A percentile compares a stretch with the other conserved stretches of the same genome.
Evolutionary conservation across 768 basidiomycete genomes (phyloP).

Genomic region (Astraeus odoratus): DNA sequence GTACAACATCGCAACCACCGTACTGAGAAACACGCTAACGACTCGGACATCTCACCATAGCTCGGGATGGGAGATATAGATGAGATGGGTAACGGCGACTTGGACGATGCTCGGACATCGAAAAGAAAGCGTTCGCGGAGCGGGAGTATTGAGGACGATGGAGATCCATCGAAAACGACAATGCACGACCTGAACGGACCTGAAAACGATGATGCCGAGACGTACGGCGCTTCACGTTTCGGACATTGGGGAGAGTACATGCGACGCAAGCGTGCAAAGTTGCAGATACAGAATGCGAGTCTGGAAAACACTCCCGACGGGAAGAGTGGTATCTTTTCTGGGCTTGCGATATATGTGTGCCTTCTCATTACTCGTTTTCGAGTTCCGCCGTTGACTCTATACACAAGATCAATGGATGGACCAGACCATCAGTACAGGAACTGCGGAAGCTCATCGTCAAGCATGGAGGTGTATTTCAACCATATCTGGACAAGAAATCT

Average conservation of each 20-base stretch:
- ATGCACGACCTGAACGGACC: conserved; percentile 9
- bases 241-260: conserved; percentile 87
- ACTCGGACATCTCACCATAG: too few species aligned
- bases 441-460: conserved; percentile 71
- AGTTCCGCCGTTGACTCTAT: not conserved
- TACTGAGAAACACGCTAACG: too few species aligned
- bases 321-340: conserved; percentile 56
- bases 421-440: conserved; percentile 80
- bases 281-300: conserved; percentile 70
- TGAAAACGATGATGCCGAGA: conserved; percentile 35
- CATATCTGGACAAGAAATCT: conserved; percentile 77
- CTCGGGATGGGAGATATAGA: too few species aligned
- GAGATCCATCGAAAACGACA: conserved; percentile 2
- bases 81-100: too few species aligned
- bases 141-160: conserved; percentile 1
- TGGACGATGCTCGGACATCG: too few species aligned
- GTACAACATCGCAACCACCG: too few species aligned
- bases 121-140: conserved; percentile 33
- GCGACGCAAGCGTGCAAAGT: conserved; percentile 82
- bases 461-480: conserved; percentile 78
- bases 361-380: not conserved
- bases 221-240: conserved; percentile 75
- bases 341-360: conserved; percentile 77
- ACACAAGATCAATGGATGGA: conserved; percentile 87
- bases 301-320: conserved; percentile 20